Evolutionary conservation across 106 monocot genomes (phyloP).

Genomic region (Apostasia shenzhenica): DNA sequence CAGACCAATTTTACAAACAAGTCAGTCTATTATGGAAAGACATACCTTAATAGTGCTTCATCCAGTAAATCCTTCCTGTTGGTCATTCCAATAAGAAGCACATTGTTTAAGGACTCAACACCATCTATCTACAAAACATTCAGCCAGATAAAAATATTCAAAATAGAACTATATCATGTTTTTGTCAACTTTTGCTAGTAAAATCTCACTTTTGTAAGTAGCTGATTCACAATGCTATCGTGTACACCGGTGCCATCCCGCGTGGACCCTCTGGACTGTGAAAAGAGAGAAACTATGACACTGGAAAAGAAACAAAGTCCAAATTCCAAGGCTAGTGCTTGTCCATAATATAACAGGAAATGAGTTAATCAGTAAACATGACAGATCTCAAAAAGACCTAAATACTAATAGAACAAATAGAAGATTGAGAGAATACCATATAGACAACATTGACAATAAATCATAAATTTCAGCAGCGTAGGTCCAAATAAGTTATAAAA

Average conservation of each 20-base stretch:
- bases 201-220: constrained; percentile 90
- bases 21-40: not conserved
- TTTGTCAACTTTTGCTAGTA: not conserved
- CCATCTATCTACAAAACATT: constrained; percentile 89
- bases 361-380: too few relatives aligned
- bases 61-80: constrained; percentile 97
- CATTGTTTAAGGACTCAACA: constrained; percentile 94
- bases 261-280: constrained; percentile 96
- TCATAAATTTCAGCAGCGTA: too few relatives aligned
- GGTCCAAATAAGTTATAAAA: too few relatives aligned
- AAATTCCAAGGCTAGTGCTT: too few relatives aligned
- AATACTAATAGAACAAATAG: too few relatives aligned
- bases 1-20: not conserved
- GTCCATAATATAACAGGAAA: too few relatives aligned
- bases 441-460: too few relatives aligned
- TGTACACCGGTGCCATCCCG: constrained; percentile 98
- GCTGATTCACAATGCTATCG: constrained; percentile 97
- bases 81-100: constrained; percentile 99
- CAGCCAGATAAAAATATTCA: constrained; percentile 7
- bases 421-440: too few relatives aligned
- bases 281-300: not conserved
- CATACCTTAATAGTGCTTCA: constrained; percentile 89
- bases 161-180: not conserved
- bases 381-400: too few relatives aligned
- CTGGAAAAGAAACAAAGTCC: not conserved